Percentiles rank a stretch among this genome's conserved stretches.
Evolutionary conservation across 768 basidiomycete species (phyloP).

Genomic region (Mycena pura): DNA sequence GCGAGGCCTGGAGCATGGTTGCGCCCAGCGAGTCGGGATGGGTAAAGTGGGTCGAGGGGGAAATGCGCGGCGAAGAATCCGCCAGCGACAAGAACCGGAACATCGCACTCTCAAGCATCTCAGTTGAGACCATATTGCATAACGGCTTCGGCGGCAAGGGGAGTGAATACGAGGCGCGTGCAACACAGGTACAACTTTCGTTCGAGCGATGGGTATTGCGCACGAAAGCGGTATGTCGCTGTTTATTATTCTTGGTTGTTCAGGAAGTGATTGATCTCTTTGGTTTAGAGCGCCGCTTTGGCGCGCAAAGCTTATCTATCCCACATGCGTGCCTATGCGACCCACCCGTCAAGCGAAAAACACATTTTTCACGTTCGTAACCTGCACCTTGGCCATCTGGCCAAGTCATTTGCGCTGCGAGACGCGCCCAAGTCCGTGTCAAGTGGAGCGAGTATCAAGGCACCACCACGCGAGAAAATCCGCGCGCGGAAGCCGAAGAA

Average conservation of each 20-base stretch:
- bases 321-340: slow-evolving; percentile 95
- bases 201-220: slow-evolving; percentile 93
- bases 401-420: slow-evolving; percentile 89
- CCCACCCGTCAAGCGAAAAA: slow-evolving; percentile 94
- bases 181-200: slow-evolving; percentile 93
- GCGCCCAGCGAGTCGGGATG: slow-evolving; percentile 86
- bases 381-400: slow-evolving; percentile 92
- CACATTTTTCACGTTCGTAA: slow-evolving; percentile 96
- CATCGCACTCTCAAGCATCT: slow-evolving; percentile 62
- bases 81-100: slow-evolving; percentile 42
- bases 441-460: slow-evolving; percentile 20
- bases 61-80: slow-evolving; percentile 67
- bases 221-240: slow-evolving; percentile 65
- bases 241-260: slow-evolving; percentile 3
- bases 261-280: slow-evolving; percentile 4
- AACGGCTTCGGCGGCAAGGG: slow-evolving; percentile 88
- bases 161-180: slow-evolving; percentile 83
- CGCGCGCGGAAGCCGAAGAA: slow-evolving; percentile 26
- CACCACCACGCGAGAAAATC: slow-evolving; percentile 28
- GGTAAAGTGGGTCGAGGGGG: slow-evolving; percentile 88
- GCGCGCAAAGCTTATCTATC: slow-evolving; percentile 91
- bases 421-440: slow-evolving; percentile 75
- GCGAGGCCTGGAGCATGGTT: slow-evolving; percentile 95
- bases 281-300: slow-evolving; percentile 68
- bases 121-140: slow-evolving; percentile 73